Evolutionary conservation across 768 basidiomycete species (phyloP).

Genomic region (Phanerochaete sordida): DNA sequence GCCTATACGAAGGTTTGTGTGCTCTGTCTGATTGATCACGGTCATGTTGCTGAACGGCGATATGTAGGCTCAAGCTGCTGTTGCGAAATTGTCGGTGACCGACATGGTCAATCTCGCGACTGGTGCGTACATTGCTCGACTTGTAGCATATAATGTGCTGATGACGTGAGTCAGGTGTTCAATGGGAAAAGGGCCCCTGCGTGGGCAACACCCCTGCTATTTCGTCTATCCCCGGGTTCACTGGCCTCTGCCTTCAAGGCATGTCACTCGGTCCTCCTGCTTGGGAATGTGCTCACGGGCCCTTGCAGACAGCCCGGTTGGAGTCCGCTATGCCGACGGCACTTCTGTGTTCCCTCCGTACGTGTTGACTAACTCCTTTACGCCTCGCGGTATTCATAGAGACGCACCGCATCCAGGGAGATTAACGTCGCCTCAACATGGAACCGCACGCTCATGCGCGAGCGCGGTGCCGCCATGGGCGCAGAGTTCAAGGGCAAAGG

Average conservation of each 20-base stretch:
- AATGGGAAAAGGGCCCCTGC: conserved; percentile 24
- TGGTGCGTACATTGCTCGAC: conserved; percentile 23
- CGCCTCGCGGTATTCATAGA: background rate
- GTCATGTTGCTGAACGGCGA: background rate
- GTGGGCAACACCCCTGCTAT: conserved; percentile 23
- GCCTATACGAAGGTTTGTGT: conserved; percentile 47
- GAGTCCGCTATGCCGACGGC: conserved; percentile 39
- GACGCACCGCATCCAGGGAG: conserved; percentile 27
- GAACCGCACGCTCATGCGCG: conserved; percentile 75
- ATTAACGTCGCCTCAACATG: conserved; percentile 74
- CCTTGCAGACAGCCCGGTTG: conserved; percentile 32
- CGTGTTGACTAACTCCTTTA: background rate
- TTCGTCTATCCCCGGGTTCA: conserved; percentile 19
- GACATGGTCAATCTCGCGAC: conserved; percentile 32
- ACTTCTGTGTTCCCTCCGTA: conserved; percentile 41
- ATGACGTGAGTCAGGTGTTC: conserved; percentile 7
- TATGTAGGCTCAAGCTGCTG: conserved; percentile 42
- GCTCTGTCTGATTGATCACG: no score
- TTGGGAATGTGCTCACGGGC: no score
- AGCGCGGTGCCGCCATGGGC: conserved; percentile 76
- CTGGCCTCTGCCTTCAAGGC: conserved; percentile 23
- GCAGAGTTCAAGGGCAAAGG: conserved; percentile 81
- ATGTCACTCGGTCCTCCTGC: no score
- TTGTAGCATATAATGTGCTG: background rate
- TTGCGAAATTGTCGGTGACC: conserved; percentile 36